phyloP scores from a whole-genome alignment of 1,139 yeast genomes.

The Saccharomycopsis crataegensis region DNA sequence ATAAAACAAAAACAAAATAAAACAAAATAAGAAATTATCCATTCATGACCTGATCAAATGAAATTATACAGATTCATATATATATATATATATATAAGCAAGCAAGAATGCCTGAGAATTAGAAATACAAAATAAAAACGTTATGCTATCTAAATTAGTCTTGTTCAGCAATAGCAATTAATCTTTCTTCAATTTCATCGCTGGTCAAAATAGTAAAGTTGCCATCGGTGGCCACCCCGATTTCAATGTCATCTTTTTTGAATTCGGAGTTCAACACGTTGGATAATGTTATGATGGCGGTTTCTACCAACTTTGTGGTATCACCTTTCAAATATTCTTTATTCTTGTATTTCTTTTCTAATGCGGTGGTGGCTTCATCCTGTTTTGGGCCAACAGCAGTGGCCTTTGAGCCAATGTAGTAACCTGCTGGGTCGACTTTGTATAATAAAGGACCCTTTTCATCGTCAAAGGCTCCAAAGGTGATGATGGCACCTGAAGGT shows the following conservation, averaged over 20 bases:
- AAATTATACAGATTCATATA: too few relatives aligned
- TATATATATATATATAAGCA: too few relatives aligned
- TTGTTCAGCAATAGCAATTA: constrained; percentile 91
- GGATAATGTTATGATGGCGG: constrained; percentile 79
- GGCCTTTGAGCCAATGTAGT: constrained; percentile 85
- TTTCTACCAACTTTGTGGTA: constrained; percentile 85
- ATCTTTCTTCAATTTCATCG: constrained; percentile 89
- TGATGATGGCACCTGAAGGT: constrained; percentile 89
- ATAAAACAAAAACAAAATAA: too few relatives aligned
- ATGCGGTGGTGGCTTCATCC: constrained; percentile 85
- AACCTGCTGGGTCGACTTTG: constrained; percentile 97
- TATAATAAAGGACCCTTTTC: constrained; percentile 84
- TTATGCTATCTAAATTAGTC: constrained; percentile 44
- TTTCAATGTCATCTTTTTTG: constrained; percentile 85
- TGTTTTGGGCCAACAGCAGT: constrained; percentile 96
- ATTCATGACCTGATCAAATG: too few relatives aligned
- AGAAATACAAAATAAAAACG: not conserved
- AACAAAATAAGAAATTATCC: too few relatives aligned
- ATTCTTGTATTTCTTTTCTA: constrained; percentile 88
- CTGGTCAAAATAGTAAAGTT: constrained; percentile 65
- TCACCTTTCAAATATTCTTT: constrained; percentile 67
- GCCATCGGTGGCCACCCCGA: constrained; percentile 77
- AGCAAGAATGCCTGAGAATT: too few relatives aligned
- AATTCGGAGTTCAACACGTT: constrained; percentile 88
- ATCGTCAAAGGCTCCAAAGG: constrained; percentile 83